Base-by-base conservation (phyloP, 1,284 basidiomycete genomes). In the Macrocystidia cucumis region DNA sequence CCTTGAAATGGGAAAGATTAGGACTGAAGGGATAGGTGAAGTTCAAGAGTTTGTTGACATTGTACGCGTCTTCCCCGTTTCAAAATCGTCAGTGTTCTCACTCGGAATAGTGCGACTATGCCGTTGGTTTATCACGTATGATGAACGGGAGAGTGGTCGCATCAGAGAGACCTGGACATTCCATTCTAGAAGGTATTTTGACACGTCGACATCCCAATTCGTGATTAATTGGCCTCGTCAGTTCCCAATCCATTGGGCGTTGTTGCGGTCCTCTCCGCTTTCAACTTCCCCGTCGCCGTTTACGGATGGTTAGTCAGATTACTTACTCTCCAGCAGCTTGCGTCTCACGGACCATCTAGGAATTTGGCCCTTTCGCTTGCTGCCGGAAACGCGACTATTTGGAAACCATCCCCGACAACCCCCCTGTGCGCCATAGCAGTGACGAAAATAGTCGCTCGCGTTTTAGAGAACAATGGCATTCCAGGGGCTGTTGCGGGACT, bases 11-110 rank as follows among this genome's bases (percentile, higher is more conserved):
- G 92, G 93, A 54, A 98, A 98, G 63, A 92, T 96, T 46, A 73
- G 71, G 48, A 83, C 84, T n/a, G 92, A 97, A 56, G 92, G 91
- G 21, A 69, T 83, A 29, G 91, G 91, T 12, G 91, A 97, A 62
- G 91, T 97, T 1, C 89, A 92, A 54, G 91, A 96, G 62, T 92
- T 93, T 48, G 75, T 97, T 41, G 92, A 97, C 55, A 91, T 95
- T 39, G 90, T 91, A 51, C 40, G 58, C 50, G 27, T 12, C 21
- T 39, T 24, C 12, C 27, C 18, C 34, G 39, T 40, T 32, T 21
- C 28, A 23, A 18, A 11, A 32, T n/a, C 6, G 39, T 24, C 16
- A 23, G 30, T 25, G 37, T 36, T 34, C 38, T 42, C 17, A 11
- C 40, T 29, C 34, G 39, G 24, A 26, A 37, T 44, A 72, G 69